Evolutionary conservation across 1,284 basidiomycete genomes (phyloP).

Genomic region (Sporisorium iseilematis-ciliati): DNA sequence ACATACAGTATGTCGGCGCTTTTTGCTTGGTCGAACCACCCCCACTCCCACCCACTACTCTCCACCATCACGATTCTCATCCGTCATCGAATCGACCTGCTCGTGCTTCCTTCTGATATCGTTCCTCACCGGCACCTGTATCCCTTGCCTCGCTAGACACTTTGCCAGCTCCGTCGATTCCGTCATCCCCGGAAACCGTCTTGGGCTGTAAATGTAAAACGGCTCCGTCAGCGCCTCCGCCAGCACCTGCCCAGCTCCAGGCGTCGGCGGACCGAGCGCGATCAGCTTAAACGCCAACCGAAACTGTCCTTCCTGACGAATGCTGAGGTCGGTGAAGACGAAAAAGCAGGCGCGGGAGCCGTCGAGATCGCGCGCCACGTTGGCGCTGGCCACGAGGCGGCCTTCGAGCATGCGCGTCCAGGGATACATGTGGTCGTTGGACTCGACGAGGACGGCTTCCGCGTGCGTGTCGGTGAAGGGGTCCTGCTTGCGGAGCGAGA

Average conservation of each 20-base stretch:
- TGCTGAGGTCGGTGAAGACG: conserved; percentile 55
- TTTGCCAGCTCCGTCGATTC: conserved; percentile 56
- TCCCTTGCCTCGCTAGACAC: conserved; percentile 48
- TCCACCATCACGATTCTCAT: conserved; percentile 1
- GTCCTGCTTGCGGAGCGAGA: conserved; percentile 33
- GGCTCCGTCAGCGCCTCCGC: conserved; percentile 36
- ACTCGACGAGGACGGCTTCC: conserved; percentile 35
- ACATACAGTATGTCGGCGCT: too few species aligned
- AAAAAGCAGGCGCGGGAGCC: conserved; percentile 51
- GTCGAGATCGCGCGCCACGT: conserved; percentile 50
- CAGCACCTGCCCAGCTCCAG: conserved; percentile 30
- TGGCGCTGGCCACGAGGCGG: conserved; percentile 43
- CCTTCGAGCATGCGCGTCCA: conserved; percentile 52
- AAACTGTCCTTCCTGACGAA: conserved; percentile 51
- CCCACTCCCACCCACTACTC: background rate
- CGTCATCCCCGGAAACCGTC: conserved; percentile 52
- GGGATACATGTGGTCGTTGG: conserved; percentile 31
- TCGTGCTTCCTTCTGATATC: conserved; percentile 38
- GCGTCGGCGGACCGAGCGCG: conserved; percentile 13
- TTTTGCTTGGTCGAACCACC: background rate
- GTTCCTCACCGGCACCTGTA: conserved; percentile 56
- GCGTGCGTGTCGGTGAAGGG: conserved; percentile 12
- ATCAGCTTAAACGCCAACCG: conserved; percentile 48
- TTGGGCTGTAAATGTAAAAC: conserved; percentile 46
- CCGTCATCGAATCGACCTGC: conserved; percentile 13